phyloP scores from a whole-genome alignment of 2,329 filamentous ascomycete species.

The Alternaria incomplexa region DNA sequence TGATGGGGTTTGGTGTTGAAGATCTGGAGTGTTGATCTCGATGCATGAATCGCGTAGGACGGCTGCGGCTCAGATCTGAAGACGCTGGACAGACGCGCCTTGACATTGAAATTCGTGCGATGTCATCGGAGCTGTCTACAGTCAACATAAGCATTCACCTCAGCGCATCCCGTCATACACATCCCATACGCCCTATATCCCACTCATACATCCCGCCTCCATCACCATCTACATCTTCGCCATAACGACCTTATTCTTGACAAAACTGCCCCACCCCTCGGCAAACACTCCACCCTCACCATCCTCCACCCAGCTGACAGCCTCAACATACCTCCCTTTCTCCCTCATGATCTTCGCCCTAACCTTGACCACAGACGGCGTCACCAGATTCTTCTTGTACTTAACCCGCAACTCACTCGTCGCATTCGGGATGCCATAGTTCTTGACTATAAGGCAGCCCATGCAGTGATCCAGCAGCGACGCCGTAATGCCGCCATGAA shows the following conservation, averaged over 20 bases:
- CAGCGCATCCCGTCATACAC: not conserved
- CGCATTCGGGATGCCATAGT: conserved; percentile 18
- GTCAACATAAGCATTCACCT: not conserved
- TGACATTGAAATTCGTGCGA: not conserved
- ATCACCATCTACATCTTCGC: conserved; percentile 9
- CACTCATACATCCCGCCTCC: not conserved
- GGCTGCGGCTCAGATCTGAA: not conserved
- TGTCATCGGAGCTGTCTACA: not conserved
- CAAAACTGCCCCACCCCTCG: conserved; percentile 26
- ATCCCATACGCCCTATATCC: not conserved
- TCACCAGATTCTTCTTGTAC: conserved; percentile 30
- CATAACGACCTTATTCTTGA: conserved; percentile 12
- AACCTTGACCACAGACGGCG: conserved; percentile 28
- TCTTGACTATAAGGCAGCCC: conserved; percentile 23
- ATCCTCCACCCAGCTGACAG: conserved; percentile 31
- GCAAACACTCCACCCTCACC: conserved; percentile 31
- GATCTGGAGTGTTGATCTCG: not conserved
- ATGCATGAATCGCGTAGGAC: not conserved
- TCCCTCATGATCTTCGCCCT: conserved; percentile 28
- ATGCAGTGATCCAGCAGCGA: conserved; percentile 37
- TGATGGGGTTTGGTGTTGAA: not conserved
- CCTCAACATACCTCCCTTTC: conserved; percentile 30
- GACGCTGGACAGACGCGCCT: not conserved
- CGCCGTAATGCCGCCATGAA: conserved; percentile 37
- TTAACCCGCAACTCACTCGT: conserved; percentile 32